phyloP scores from a whole-genome alignment of 2,329 filamentous ascomycete species.

The Furcasterigmium furcatum region DNA sequence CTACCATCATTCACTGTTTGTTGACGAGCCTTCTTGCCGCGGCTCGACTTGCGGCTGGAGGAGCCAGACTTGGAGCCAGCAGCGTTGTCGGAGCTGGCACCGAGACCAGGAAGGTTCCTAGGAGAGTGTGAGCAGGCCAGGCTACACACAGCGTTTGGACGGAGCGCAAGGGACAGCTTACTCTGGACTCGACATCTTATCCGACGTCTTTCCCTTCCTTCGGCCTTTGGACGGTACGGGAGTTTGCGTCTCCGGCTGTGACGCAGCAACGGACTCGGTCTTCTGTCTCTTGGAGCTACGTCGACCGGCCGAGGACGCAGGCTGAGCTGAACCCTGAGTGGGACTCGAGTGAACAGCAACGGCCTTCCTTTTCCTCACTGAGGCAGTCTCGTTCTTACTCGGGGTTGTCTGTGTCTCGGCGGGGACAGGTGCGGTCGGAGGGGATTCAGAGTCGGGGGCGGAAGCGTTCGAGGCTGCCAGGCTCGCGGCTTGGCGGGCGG shows the following conservation, averaged over 20 bases:
- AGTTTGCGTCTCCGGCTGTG: slow-evolving; percentile 18
- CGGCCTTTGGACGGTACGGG: slow-evolving; percentile 37
- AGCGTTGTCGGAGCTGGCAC: slow-evolving; percentile 56
- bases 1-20: no score
- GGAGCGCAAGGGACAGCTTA: slow-evolving; percentile 34
- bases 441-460: slow-evolving; percentile 32
- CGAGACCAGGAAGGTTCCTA: slow-evolving; percentile 59
- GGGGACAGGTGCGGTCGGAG: slow-evolving; percentile 37
- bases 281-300: slow-evolving; percentile 68
- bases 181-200: slow-evolving; percentile 72
- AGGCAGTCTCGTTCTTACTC: slow-evolving; percentile 38
- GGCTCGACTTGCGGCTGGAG: slow-evolving; percentile 69
- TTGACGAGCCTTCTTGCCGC: slow-evolving; percentile 61
- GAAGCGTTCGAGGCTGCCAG: slow-evolving; percentile 44
- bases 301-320: slow-evolving; percentile 40
- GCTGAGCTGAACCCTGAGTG: slow-evolving; percentile 13
- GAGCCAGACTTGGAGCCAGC: slow-evolving; percentile 56
- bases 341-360: slow-evolving; percentile 49
- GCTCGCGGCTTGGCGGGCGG: slow-evolving; percentile 82
- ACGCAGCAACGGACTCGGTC: slow-evolving; percentile 45
- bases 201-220: slow-evolving; percentile 57
- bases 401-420: slow-evolving; percentile 29
- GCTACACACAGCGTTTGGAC: no score
- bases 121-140: neutral
- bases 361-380: slow-evolving; percentile 74